Evolutionary conservation across 257 asterid species (phyloP), one percentile per base, ranked within the genome.

Genomic region (Verbascum thapsus): DNA sequence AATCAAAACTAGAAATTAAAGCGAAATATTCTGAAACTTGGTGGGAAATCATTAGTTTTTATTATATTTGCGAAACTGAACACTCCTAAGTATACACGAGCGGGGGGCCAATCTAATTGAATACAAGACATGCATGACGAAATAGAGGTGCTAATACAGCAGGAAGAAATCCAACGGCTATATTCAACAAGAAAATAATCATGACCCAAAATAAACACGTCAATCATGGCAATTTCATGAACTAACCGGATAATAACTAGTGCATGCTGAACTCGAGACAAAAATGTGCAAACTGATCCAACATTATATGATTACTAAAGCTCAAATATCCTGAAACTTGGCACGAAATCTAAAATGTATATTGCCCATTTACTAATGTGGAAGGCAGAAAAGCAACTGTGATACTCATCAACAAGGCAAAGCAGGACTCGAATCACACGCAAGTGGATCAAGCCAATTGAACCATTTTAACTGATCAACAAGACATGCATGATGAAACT

Each of bases 391-490:
- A 54, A 32, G 7, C 37, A 50, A 49, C 47, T 30, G 51, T n/a
- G 41, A 56, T 34, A 22, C 65, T 37, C 48, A 54, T 47, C 58
- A 15, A 26, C 3, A 5, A 26, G 32, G n/a, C n/a, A 26, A 5
- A 5, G 32, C 32, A 26, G 2, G 32, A 26, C 5, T 26, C 32
- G 5, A 26, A 26, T 26, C n/a, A n/a, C n/a, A 26, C 32, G 5
- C 57, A 15, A 47, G 58, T 50, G 69, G 76, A 67, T 75, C 72
- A 70, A 50, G 34, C 57, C 60, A 63, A 74, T 76, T 64, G 57
- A 56, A 12, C 59, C 52, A 32, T 15, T 56, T 56, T 15, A 8
- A 55, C 61, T 58, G 63, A 41, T 56, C 30, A 53, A 38, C 56
- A 58, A 66, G 59, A 51, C 53, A 15, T 8, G 52, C 44, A 54